Evolutionary conservation across 169 alveolate genomes (phyloP).

Genomic region (Plasmodium berghei): DNA sequence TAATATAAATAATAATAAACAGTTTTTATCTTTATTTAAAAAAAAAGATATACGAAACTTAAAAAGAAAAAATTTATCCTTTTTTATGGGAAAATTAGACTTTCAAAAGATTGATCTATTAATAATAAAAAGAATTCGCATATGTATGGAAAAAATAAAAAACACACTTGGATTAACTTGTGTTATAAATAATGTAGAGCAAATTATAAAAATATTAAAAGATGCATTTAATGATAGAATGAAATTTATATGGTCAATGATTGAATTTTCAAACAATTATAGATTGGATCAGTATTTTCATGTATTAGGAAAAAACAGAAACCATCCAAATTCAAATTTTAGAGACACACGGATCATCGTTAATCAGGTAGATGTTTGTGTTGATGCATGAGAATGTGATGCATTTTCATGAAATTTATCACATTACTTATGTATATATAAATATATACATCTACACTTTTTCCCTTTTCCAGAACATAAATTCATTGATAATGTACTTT

Average conservation of each 20-base stretch:
- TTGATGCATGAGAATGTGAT: neutral
- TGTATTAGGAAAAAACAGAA: slow-evolving; percentile 58
- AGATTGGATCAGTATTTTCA: slow-evolving; percentile 74
- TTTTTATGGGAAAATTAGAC: slow-evolving; percentile 49
- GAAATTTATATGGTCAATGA: slow-evolving; percentile 61
- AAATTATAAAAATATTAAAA: slow-evolving; percentile 40
- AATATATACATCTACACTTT: neutral
- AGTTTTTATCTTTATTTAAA: slow-evolving; percentile 43
- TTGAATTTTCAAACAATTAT: slow-evolving; percentile 57
- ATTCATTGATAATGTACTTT: slow-evolving; percentile 48
- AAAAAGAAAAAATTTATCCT: slow-evolving; percentile 32
- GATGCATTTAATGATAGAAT: slow-evolving; percentile 55
- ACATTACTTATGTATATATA: neutral
- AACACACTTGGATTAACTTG: slow-evolving; percentile 36
- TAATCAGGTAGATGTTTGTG: slow-evolving; percentile 23
- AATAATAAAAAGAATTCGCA: slow-evolving; percentile 62
- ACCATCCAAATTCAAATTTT: slow-evolving; percentile 26
- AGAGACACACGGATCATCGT: slow-evolving; percentile 39
- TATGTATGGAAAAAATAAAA: slow-evolving; percentile 41
- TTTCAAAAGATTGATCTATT: slow-evolving; percentile 51
- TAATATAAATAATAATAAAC: slow-evolving; percentile 56
- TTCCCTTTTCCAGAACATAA: slow-evolving; percentile 29
- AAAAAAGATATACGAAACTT: slow-evolving; percentile 38
- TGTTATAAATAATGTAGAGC: slow-evolving; percentile 55
- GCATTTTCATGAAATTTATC: neutral